Evolutionary conservation across 768 basidiomycete genomes (phyloP), one percentile per base, ranked within the genome.

Genomic region (Collybia nuda): DNA sequence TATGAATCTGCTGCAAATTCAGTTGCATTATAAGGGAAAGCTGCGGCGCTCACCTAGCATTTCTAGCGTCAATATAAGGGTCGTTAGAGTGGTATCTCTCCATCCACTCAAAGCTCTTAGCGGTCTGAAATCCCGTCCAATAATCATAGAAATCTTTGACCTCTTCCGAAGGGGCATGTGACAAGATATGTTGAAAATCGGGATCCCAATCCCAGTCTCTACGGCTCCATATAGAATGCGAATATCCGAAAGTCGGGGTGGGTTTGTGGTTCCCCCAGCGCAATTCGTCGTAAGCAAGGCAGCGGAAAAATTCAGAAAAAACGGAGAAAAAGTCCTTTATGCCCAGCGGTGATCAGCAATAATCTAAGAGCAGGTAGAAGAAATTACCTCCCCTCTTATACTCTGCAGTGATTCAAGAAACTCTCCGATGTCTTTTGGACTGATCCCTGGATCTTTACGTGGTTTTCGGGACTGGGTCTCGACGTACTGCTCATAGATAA

Each of bases 41-140:
- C 39, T 11, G 18, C 1, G 7, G 37, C 14, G 40, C 38, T 51
- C 36, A 40, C 39, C 39, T 24, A 28, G 41, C 29, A 45, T 36
- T 37, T 36, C 15, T 53, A 48, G 7, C 51, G 57, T 19, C 41
- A 26, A 46, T 56, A 54, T 15, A 22, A 22, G 38, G 18, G n/a
- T 41, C 40, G 17, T 29, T n/a, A 2, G 23, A 21, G 19, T 42
- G 15, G 23, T 53, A 54, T n/a, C 50, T 55, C 9, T 19, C 28
- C 24, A 64, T 39, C 65, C 65, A 66, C 2, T 64, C 59, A 38
- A 64, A 66, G 5, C 39, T 52, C 40, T 66, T 66, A 28, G 23
- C 8, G 0, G 65, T 64, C 24, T 59, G 40, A 47, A 66, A 66
- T 2, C 35, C 52, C 1, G 44, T 42, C 65, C 65, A 66, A 40